phyloP scores from a whole-genome alignment of 768 basidiomycete species.

The Clitopilus hobsonii region DNA sequence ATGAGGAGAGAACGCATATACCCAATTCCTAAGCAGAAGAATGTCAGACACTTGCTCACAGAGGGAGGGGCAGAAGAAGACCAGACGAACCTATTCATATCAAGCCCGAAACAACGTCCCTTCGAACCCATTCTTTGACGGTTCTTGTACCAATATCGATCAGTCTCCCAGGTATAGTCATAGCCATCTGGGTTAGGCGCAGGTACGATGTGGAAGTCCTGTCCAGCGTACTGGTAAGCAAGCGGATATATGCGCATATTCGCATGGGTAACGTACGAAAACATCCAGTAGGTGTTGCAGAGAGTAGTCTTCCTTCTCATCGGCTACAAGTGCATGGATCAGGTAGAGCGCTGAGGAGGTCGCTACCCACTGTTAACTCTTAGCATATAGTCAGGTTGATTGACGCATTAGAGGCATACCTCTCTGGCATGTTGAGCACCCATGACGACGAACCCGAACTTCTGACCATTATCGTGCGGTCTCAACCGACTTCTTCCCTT shows the following conservation, averaged over 20 bases:
- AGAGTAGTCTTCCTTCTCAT: conserved; percentile 36
- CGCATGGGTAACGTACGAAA: conserved; percentile 35
- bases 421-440: conserved; percentile 77
- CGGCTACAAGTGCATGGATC: conserved; percentile 61
- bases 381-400: background rate
- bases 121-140: conserved; percentile 47
- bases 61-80: background rate
- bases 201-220: conserved; percentile 68
- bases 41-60: background rate
- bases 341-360: conserved; percentile 70
- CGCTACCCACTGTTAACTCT: conserved; percentile 64
- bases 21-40: conserved; percentile 52
- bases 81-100: conserved; percentile 62
- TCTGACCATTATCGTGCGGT: conserved; percentile 16
- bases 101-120: conserved; percentile 60
- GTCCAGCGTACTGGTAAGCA: background rate
- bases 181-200: conserved; percentile 73
- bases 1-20: conserved; percentile 16
- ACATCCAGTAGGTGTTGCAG: conserved; percentile 44
- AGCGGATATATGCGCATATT: background rate
- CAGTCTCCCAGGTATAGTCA: conserved; percentile 64
- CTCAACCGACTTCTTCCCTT: conserved; percentile 19
- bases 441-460: conserved; percentile 60
- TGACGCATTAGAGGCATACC: conserved; percentile 30
- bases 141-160: conserved; percentile 79